Evolutionary conservation across 2,329 filamentous ascomycete species (phyloP).

Genomic region (Ascochyta clinopodiicola): DNA sequence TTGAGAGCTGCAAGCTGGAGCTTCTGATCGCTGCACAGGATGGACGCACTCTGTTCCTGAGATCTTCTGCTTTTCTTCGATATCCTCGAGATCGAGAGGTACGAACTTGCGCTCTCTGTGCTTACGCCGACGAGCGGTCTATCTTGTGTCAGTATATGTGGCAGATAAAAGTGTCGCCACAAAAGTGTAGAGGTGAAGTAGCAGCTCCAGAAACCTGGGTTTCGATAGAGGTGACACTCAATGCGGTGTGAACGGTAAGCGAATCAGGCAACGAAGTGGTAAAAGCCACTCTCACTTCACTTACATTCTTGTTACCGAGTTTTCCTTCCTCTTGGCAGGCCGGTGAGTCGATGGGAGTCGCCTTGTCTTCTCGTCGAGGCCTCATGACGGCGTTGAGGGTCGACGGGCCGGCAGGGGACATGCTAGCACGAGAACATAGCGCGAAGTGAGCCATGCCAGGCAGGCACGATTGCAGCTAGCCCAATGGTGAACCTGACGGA

Average conservation of each 20-base stretch:
- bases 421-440: not conserved
- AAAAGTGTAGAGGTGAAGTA: too few relatives aligned
- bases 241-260: not conserved
- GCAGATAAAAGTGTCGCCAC: not conserved
- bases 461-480: not conserved
- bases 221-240: not conserved
- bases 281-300: conserved; percentile 22
- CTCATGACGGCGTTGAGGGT: not conserved
- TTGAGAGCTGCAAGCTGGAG: not conserved
- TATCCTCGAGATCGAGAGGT: conserved; percentile 1
- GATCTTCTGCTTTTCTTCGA: not conserved
- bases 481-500: not conserved
- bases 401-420: not conserved
- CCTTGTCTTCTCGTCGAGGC: not conserved
- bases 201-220: too few relatives aligned
- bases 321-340: conserved; percentile 32
- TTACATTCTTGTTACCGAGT: conserved; percentile 18
- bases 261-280: not conserved
- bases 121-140: not conserved
- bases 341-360: conserved; percentile 3
- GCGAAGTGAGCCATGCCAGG: conserved; percentile 10
- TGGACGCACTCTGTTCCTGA: not conserved
- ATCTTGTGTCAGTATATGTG: not conserved
- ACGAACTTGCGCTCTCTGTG: conserved; percentile 8
- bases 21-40: conserved; percentile 10